Evolutionary conservation across 2,329 filamentous ascomycete species (phyloP), one percentile per base, ranked within the genome.

Genomic region (Trichophyton schoenleinii): DNA sequence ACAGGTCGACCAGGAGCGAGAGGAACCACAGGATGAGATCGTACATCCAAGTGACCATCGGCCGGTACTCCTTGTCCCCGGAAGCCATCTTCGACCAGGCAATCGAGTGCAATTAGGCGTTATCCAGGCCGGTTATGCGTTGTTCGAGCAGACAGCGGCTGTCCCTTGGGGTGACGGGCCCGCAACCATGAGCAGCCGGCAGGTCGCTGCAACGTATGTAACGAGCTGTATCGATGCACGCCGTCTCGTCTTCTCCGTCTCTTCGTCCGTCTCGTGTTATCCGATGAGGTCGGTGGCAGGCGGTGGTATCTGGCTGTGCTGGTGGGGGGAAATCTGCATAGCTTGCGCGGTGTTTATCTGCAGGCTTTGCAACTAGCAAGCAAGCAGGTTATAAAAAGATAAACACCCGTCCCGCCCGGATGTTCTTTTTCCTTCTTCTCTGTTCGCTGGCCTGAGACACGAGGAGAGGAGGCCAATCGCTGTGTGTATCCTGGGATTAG

Each of bases 1-100:
- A 99, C 67, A 96, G 85, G 75, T 99, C 94, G 66, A 95, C 86
- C 59, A 97, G 80, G 65, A 97, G 72, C 2, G 79, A 80, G 64
- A 80, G 76, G 8, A 72, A 70, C 79, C 79, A 81, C 42, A 80
- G 69, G 55, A 78, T 71, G 28, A 79, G 64, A 68, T 80, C 78
- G 66, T 80, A 80, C 58, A 79, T 64, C 78, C 78, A 80, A 67
- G 74, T 74, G 62, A 78, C 72, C 68, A 79, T 75, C 57, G 75
- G 76, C 63, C 74, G 69, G 60, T 77, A 73, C n/a, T 42, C 55
- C 9, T 28, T n/a, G 6, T 42, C 38, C 28, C 49, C 49, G 7
- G 55, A 34, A 34, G 55, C 36, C 55, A 58, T 58, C 34, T 11
- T 34, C 18, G 13, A 34, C 8, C n/a, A 3, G 18, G 9, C 7